phyloP scores from a whole-genome alignment of 345 rosid species.

The Aquilaria sinensis region DNA sequence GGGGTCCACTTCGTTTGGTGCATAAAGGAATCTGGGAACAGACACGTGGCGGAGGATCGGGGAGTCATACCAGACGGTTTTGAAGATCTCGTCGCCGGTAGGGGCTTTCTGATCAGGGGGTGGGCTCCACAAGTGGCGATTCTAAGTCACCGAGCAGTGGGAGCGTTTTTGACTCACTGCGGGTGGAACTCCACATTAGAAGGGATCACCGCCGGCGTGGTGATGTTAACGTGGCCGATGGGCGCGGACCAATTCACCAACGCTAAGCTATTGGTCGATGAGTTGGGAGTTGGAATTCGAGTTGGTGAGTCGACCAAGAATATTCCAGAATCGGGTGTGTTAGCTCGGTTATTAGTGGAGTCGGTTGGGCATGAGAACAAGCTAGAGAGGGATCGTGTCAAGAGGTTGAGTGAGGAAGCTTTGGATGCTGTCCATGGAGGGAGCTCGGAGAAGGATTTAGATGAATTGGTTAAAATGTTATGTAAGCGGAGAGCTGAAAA shows the following conservation, averaged over 20 bases:
- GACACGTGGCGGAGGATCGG: background rate
- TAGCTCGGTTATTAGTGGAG: slow-evolving; percentile 27
- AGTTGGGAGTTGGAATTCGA: slow-evolving; percentile 16
- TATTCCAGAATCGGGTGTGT: slow-evolving; percentile 21
- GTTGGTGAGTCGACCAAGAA: slow-evolving; percentile 27
- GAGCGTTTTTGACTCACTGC: slow-evolving; percentile 57
- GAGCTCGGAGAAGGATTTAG: slow-evolving; percentile 25
- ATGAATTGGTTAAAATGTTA: slow-evolving; percentile 14
- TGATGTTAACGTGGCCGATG: slow-evolving; percentile 45
- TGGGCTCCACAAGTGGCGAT: slow-evolving; percentile 65
- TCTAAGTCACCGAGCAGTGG: slow-evolving; percentile 39
- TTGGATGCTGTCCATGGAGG: slow-evolving; percentile 25
- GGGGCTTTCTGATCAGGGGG: slow-evolving; percentile 40
- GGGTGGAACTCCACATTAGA: slow-evolving; percentile 64
- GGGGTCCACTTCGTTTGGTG: slow-evolving; percentile 49
- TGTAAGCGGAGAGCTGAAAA: background rate
- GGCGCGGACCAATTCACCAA: slow-evolving; percentile 32
- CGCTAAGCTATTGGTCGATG: slow-evolving; percentile 25
- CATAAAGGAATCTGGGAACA: slow-evolving; percentile 19
- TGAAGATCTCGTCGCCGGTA: slow-evolving; percentile 45
- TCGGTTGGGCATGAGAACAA: slow-evolving; percentile 8
- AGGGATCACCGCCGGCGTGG: slow-evolving; percentile 26
- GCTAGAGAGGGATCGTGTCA: slow-evolving; percentile 11
- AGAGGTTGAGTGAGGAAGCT: slow-evolving; percentile 16
- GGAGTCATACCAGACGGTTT: slow-evolving; percentile 28